Evolutionary conservation across 306 rosid species (phyloP).

Genomic region (Erythrophleum fordii): DNA sequence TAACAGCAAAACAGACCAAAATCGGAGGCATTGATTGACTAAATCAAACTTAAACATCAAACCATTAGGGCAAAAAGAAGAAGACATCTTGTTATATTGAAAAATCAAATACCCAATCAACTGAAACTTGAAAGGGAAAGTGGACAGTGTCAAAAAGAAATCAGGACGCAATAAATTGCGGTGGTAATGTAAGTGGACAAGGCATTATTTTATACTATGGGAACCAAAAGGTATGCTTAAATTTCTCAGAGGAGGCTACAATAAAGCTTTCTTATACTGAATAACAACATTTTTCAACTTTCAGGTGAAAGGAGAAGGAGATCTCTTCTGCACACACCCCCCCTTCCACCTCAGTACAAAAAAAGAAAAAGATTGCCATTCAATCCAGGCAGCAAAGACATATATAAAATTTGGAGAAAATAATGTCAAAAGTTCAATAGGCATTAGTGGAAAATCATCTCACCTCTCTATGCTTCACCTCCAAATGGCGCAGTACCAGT

Average conservation of each 20-base stretch:
- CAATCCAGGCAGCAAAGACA: constrained; percentile 25
- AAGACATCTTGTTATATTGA: too few relatives aligned
- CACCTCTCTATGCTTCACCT: constrained; percentile 75
- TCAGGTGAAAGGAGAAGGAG: neutral
- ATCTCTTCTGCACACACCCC: neutral
- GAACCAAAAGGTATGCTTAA: neutral
- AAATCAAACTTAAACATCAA: neutral
- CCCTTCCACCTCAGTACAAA: neutral
- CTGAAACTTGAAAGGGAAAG: neutral
- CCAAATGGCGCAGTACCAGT: constrained; percentile 71
- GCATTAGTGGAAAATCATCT: constrained; percentile 34
- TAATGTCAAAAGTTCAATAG: neutral
- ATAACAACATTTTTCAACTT: neutral
- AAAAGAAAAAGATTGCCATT: neutral
- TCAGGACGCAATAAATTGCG: neutral
- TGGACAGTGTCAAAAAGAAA: neutral
- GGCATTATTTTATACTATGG: neutral
- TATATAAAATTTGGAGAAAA: constrained; percentile 10
- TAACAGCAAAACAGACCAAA: neutral
- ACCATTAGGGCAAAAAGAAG: neutral
- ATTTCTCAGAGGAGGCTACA: neutral
- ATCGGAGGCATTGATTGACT: neutral
- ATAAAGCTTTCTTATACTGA: neutral
- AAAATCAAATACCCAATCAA: neutral
- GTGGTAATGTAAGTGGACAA: neutral